Evolutionary conservation across 768 basidiomycete species (phyloP), one percentile per base, ranked within the genome.

Genomic region (Hericium erinaceus): DNA sequence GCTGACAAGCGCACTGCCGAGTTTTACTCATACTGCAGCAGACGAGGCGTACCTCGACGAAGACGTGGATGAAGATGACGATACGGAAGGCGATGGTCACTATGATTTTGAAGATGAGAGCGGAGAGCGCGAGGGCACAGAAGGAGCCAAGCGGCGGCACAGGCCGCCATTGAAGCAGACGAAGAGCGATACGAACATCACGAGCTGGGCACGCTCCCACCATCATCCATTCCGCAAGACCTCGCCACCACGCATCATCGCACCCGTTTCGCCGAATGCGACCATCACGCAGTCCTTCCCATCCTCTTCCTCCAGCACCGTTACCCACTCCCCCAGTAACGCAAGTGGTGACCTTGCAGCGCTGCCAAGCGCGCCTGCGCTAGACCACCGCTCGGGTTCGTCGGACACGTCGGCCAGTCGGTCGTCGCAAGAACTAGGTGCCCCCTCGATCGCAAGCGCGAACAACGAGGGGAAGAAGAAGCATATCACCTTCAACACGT

Each of bases 401-500:
- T 70, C 68, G 53, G 67, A 69, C n/a, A 65, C 68, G 16, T 61
- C 68, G 13, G 61, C 65, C 18, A 72, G 71, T 53, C 44, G 16
- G n/a, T 46, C 44, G n/a, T 68, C 69, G 20, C 70, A 70, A 57
- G 71, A 72, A 57, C 61, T 69, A 37, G 33, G 4, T 33, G 44
- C 15, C 5, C n/a, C n/a, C 15, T 63, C 58, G 57, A 58, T 59
- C 28, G 56, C 54, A 58, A 66, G 71, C 22, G 64, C 64, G 41
- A 65, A 60, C 49, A 71, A 65, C 41, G 66, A 61, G 40, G 72
- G 66, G 58, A 85, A 84, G 76, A 90, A 86, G 75, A 86, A 86
- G 61, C 95, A 97, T 69, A 98, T 98, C 74, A 87, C 81, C 64
- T 98, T 98, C 80, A 98, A 98, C 71, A 95, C 95, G 0, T 97